Conservation (phyloP, 371 early-diverging fungal genomes). For the Batkoa obscura region DNA sequence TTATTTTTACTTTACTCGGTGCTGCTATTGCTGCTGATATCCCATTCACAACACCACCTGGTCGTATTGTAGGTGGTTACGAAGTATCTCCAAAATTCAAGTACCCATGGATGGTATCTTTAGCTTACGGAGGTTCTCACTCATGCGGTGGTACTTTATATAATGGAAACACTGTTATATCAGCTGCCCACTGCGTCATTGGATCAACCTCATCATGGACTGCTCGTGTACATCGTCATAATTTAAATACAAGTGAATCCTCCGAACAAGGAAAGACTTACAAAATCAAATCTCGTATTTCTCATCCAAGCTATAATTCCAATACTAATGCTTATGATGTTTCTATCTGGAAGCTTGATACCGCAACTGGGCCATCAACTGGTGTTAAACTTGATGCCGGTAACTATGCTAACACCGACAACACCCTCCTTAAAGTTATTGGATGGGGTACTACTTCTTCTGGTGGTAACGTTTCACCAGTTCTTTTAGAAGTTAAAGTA, state of each 20-base stretch:
- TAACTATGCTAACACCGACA: neutral
- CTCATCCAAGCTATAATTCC: neutral
- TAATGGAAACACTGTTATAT: neutral
- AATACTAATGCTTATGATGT: neutral
- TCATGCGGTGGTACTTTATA: conserved; percentile 5
- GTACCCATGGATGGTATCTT: conserved; percentile 1
- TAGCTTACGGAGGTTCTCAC: neutral
- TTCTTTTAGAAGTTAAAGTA: too few relatives aligned
- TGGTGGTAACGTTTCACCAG: neutral
- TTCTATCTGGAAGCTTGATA: neutral
- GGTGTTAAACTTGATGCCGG: neutral
- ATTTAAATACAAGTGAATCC: neutral
- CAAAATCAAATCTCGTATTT: neutral
- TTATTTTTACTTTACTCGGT: too few relatives aligned
- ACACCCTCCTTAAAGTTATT: neutral
- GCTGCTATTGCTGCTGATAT: too few relatives aligned
- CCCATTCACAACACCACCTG: too few relatives aligned
- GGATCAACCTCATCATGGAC: neutral
- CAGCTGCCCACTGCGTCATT: conserved; percentile 4
- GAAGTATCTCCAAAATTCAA: conserved; percentile 1
- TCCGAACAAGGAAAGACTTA: neutral
- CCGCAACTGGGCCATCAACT: neutral
- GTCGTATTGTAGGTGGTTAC: conserved; percentile 1
- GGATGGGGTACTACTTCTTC: neutral
- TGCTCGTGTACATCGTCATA: conserved; percentile 1